These are phyloP conservation scores for Penicillium sp. DNA, from an alignment of 2,329 filamentous ascomycete genomes.

Conservation along the genomic window DNA sequence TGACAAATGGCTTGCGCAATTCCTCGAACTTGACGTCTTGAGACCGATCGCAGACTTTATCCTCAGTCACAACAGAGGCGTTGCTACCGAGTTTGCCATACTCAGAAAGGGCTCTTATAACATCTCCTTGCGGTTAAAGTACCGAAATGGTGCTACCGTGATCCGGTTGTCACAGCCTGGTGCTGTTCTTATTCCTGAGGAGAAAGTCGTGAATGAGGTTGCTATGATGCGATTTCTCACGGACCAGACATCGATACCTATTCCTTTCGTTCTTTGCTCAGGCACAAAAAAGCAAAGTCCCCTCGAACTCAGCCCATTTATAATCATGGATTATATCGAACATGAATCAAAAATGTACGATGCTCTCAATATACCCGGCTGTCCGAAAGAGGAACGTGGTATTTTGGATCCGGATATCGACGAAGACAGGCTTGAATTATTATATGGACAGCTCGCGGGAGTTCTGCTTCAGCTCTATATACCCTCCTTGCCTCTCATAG, in stretches of 20 bases:
- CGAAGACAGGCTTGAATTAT: no score
- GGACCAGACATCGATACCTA: background rate
- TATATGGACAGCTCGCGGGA: no score
- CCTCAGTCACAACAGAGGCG: background rate
- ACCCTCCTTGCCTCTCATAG: no score
- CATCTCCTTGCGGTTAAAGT: background rate
- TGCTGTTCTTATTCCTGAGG: background rate
- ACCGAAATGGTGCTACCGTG: background rate
- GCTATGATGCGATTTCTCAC: background rate
- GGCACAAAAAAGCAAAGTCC: background rate
- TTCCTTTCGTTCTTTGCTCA: background rate
- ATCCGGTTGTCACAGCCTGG: background rate
- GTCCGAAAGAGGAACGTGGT: no score
- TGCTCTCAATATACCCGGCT: no score
- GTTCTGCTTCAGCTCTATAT: no score
- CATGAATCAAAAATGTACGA: background rate
- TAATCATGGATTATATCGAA: background rate
- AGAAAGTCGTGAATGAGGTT: background rate
- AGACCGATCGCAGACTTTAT: background rate
- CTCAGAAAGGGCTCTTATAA: background rate
- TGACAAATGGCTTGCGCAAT: background rate
- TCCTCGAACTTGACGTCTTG: background rate
- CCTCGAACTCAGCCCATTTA: background rate
- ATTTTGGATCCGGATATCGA: no score
- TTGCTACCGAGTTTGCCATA: background rate